phyloP scores from a whole-genome alignment of 2,329 filamentous ascomycete species.

The Cucurbitaria berberidis region DNA sequence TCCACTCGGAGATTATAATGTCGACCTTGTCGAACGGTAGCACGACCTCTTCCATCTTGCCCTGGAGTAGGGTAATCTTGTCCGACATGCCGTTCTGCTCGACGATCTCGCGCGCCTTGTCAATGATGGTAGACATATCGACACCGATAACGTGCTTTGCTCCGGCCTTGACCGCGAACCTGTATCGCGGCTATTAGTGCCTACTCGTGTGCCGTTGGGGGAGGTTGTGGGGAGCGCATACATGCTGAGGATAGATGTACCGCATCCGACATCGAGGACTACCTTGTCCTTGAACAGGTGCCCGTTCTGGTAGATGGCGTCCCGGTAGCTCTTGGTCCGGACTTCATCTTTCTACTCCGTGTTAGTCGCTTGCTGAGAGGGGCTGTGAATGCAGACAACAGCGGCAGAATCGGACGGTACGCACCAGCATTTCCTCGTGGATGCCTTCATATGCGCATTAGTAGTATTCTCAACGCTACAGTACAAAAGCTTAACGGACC shows the following conservation, averaged over 20 bases:
- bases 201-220: conserved; percentile 18
- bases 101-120: conserved; percentile 97
- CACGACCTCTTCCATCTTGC: conserved; percentile 99
- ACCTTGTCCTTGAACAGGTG: conserved; percentile 92
- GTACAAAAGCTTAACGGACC: conserved; percentile 64
- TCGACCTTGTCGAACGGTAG: conserved; percentile 95
- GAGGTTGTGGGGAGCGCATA: conserved; percentile 56
- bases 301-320: conserved; percentile 95
- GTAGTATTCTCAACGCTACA: conserved; percentile 42
- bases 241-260: conserved; percentile 98
- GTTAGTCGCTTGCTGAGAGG: conserved; percentile 15
- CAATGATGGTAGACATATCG: conserved; percentile 99
- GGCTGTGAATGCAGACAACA: conserved; percentile 7
- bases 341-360: conserved; percentile 89
- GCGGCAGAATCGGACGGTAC: conserved; percentile 48
- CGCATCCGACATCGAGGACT: conserved; percentile 96
- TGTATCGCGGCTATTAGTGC: conserved; percentile 50
- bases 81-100: conserved; percentile 87
- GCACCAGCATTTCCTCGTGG: conserved; percentile 96
- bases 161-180: conserved; percentile 95
- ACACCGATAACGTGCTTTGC: conserved; percentile 99
- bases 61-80: conserved; percentile 97
- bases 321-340: conserved; percentile 94
- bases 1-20: conserved; percentile 99
- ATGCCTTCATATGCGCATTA: conserved; percentile 69